These are phyloP conservation scores for Alternaria tenuissima DNA, from an alignment of 2,329 filamentous ascomycete species.

Conservation along the genomic window DNA sequence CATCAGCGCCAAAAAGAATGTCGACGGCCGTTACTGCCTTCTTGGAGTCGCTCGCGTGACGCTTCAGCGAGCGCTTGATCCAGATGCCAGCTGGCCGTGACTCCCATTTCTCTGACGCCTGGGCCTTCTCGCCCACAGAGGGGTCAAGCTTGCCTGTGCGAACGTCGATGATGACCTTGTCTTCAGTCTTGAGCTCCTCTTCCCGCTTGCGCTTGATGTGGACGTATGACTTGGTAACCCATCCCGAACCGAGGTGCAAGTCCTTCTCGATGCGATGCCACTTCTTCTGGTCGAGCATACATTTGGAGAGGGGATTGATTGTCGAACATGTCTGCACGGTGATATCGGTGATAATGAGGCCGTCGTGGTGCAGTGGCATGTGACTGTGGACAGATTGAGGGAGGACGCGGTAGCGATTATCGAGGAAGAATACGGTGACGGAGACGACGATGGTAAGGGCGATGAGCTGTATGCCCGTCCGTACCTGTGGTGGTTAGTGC, in stretches of 20 bases:
- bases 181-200: slow-evolving; percentile 76
- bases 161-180: slow-evolving; percentile 82
- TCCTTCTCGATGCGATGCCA: slow-evolving; percentile 94
- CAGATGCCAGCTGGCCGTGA: slow-evolving; percentile 78
- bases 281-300: slow-evolving; percentile 72
- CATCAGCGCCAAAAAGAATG: slow-evolving; percentile 88
- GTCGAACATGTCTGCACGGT: slow-evolving; percentile 78
- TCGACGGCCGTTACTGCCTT: slow-evolving; percentile 82
- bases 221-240: slow-evolving; percentile 79
- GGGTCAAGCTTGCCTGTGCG: slow-evolving; percentile 78
- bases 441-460: slow-evolving; percentile 69
- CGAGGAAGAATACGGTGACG: slow-evolving; percentile 80
- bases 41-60: slow-evolving; percentile 77
- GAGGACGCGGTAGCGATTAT: slow-evolving; percentile 86
- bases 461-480: slow-evolving; percentile 77
- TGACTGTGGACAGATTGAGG: slow-evolving; percentile 86
- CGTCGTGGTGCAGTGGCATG: slow-evolving; percentile 81
- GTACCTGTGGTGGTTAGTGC: slow-evolving; percentile 48
- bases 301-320: slow-evolving; percentile 76
- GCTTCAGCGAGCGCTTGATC: slow-evolving; percentile 77
- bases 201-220: slow-evolving; percentile 86
- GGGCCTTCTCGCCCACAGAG: slow-evolving; percentile 61
- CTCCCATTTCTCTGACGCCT: slow-evolving; percentile 76
- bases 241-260: slow-evolving; percentile 77
- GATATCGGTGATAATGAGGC: slow-evolving; percentile 85